phyloP scores from a whole-genome alignment of 179 eudicot genomes.

The Heliamphora pulchella region DNA sequence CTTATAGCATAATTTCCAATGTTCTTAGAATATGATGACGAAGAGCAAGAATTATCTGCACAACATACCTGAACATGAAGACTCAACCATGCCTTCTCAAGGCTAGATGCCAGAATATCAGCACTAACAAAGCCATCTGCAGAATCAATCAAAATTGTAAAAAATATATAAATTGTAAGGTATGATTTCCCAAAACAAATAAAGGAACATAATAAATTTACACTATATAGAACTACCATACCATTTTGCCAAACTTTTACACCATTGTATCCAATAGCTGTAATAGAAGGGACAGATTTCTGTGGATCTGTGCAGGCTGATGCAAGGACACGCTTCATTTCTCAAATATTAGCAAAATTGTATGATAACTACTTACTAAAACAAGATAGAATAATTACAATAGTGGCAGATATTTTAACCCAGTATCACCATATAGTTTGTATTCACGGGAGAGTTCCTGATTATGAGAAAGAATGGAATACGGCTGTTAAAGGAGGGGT shows the following conservation, averaged over 20 bases:
- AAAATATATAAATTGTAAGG: neutral
- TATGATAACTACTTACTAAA: neutral
- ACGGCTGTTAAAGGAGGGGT: no score
- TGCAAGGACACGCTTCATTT: conserved; percentile 26
- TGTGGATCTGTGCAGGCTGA: conserved; percentile 42
- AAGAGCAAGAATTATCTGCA: neutral
- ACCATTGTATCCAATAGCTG: conserved; percentile 58
- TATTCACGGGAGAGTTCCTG: no score
- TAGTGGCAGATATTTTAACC: no score
- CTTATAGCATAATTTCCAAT: neutral
- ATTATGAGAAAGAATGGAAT: no score
- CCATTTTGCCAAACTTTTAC: conserved; percentile 54
- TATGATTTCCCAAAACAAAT: neutral
- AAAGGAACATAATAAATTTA: neutral
- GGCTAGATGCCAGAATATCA: conserved; percentile 41
- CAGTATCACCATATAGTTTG: no score
- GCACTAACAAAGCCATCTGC: conserved; percentile 51
- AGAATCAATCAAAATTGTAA: neutral
- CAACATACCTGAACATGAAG: conserved; percentile 52
- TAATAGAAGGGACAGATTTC: conserved; percentile 40
- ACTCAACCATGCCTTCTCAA: conserved; percentile 60
- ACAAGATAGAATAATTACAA: neutral
- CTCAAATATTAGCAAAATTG: neutral
- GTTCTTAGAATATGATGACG: neutral
- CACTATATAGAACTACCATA: conserved; percentile 18